Evolutionary conservation across 306 rosid genomes (phyloP), one percentile per base, ranked within the genome.

Genomic region (Lotus japonicus): DNA sequence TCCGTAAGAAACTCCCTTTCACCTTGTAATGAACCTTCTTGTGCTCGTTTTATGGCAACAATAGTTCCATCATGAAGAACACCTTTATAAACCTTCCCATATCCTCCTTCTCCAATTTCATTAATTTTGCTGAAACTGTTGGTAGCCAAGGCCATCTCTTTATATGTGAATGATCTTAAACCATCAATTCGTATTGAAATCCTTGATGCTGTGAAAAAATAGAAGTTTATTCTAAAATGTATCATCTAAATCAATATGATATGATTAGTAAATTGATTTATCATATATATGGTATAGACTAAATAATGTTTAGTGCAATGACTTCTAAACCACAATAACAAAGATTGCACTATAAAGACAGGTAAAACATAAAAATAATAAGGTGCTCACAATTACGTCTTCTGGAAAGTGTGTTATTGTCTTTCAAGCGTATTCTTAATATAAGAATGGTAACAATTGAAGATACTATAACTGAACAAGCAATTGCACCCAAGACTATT

Each of bases 31-130:
- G 95, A 87, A 19, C 84, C 87, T 73, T 90, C 92, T 72, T 74
- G 90, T 56, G 97, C 95, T 61, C 97, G 90, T 80, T 90, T 90
- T 62, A 90, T 90, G 72, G 97, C 95, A 48, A 90, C 90, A 45
- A 75, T 68, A 4, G 77, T 82, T 64, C 88, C 85, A 55, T 90
- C 95, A 31, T 74, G 45, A 44, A 90, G 84, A 79, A 39, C 55
- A 21, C 95, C 97, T 73, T 71, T 87, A 75, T 90, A 90, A 26
- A 90, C 96, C 76, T 77, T 90, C 43, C 96, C 96, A 64, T 90
- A 90, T 39, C 96, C 96, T 4, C 96, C 95, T 75, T 84, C 82
- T 51, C 96, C 96, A 66, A 90, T 73, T 79, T 81, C 80, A 19
- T 76, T 70, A 41, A 95, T 85, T 38, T 59, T 19, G 11, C 76